Evolutionary conservation across 2,329 filamentous ascomycete species (phyloP), one percentile per base, ranked within the genome.

Genomic region (Graphiopsis chlorocephala): DNA sequence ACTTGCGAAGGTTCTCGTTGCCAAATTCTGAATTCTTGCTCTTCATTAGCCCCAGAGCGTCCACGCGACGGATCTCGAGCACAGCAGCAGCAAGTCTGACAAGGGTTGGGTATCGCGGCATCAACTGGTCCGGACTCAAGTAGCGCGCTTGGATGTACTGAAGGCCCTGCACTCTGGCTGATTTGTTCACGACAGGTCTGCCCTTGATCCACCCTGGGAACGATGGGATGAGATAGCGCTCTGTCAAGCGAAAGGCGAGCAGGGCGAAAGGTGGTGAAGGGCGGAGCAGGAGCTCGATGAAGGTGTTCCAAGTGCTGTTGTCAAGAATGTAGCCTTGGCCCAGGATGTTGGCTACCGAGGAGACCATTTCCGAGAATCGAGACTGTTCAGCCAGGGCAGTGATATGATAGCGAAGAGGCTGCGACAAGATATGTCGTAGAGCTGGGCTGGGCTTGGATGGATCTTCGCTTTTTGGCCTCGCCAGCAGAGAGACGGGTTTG

Each of bases 261-360:
- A 86, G 78, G 71, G 85, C 84, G 53, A 84, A 82, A 17, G 75
- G 72, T 5, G 33, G 74, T 53, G 84, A 83, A 62, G 87, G 81
- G 15, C 82, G 79, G 26, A 87, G 86, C 29, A 97, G 85, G 59
- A 83, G 78, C 71, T 90, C 86, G 63, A 97, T 84, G 68, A 91
- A 88, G 59, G 85, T 82, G 74, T 96, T 95, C 92, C 92, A 96
- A 70, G 91, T 93, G 71, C 84, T 84, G 74, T 86, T 88, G 72
- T 92, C 89, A 64, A 97, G 78, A 29, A 81, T 79, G 79, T 94
- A 97, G 12, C 93, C 94, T 47, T 84, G 82, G 1, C 75, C 74
- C 10, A 86, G 80, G 12, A 93, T 80, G n/a, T 83, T 76, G 25
- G 81, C 76, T 29, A 93, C 75, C 17, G 85, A 76, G 66, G 31